A percentile compares a stretch with the other conserved stretches of the same genome.
phyloP scores from a whole-genome alignment of 2,329 filamentous ascomycete species.

The Xylariaceae sp. region DNA sequence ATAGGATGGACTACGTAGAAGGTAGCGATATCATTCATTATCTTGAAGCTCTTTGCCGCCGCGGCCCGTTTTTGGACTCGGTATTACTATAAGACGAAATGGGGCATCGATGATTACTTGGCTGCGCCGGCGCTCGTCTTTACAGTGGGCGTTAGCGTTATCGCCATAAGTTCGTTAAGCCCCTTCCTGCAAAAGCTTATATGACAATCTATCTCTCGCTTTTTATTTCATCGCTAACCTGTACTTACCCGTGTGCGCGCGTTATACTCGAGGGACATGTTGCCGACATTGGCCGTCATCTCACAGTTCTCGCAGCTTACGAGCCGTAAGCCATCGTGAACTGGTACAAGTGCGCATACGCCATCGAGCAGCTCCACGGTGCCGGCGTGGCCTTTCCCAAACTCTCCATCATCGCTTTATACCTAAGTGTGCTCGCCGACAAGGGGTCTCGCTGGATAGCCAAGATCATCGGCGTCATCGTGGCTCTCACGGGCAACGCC shows the following conservation, averaged over 20 bases:
- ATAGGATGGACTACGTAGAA: background rate
- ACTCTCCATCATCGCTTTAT: background rate
- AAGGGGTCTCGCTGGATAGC: background rate
- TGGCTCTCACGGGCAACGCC: background rate
- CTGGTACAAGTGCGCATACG: background rate
- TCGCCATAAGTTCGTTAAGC: background rate
- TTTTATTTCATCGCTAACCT: background rate
- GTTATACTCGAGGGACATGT: background rate
- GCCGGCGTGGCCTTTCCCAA: background rate
- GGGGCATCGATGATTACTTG: background rate
- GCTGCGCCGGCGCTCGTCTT: background rate
- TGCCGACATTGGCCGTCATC: background rate
- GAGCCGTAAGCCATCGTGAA: background rate
- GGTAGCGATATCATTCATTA: background rate
- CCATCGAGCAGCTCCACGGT: background rate
- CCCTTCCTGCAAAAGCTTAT: too few relatives aligned
- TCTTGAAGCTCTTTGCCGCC: background rate
- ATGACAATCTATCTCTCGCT: background rate
- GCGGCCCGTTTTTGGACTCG: background rate
- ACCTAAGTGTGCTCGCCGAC: background rate
- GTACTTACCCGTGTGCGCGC: background rate
- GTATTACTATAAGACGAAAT: background rate
- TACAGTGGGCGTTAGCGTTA: background rate
- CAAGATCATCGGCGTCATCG: background rate
- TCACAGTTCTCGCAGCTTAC: background rate